Conservation (phyloP, 1,284 basidiomycete genomes). For the Laetiporus sulphureus region DNA sequence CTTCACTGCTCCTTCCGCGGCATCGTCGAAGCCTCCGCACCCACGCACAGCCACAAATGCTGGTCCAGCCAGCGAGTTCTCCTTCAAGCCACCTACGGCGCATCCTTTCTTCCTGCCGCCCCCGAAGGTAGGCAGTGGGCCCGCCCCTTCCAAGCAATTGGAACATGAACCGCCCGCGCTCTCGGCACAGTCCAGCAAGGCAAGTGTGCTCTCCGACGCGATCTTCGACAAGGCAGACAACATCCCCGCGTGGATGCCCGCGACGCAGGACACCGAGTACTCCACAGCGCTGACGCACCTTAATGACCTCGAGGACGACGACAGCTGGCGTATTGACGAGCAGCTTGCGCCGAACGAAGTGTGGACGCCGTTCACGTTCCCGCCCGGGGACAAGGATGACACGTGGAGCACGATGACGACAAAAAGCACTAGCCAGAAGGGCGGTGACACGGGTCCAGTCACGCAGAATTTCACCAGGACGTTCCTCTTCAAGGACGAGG, state of each 20-base stretch:
- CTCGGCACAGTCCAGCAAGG: constrained; percentile 46
- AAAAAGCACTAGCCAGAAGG: constrained; percentile 26
- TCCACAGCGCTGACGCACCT: constrained; percentile 18
- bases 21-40: constrained; percentile 7
- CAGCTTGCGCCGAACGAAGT: constrained; percentile 43
- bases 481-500: constrained; percentile 7
- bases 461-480: constrained; percentile 15
- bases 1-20: constrained; percentile 33
- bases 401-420: constrained; percentile 60
- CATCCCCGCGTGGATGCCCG: constrained; percentile 46
- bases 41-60: constrained; percentile 2
- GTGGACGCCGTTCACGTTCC: constrained; percentile 47
- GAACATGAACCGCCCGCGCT: constrained; percentile 28
- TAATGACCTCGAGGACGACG: constrained; percentile 27
- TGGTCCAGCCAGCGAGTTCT: constrained; percentile 15
- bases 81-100: constrained; percentile 26
- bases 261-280: constrained; percentile 54
- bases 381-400: constrained; percentile 44
- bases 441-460: constrained; percentile 20
- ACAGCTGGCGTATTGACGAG: constrained; percentile 67
- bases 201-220: constrained; percentile 41
- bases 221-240: constrained; percentile 43
- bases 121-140: constrained; percentile 38
- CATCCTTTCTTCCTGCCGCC: constrained; percentile 37
- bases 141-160: constrained; percentile 20